Evolutionary conservation across 352 stramenopile genomes (phyloP).

Genomic region (Globisporangium canariense): DNA sequence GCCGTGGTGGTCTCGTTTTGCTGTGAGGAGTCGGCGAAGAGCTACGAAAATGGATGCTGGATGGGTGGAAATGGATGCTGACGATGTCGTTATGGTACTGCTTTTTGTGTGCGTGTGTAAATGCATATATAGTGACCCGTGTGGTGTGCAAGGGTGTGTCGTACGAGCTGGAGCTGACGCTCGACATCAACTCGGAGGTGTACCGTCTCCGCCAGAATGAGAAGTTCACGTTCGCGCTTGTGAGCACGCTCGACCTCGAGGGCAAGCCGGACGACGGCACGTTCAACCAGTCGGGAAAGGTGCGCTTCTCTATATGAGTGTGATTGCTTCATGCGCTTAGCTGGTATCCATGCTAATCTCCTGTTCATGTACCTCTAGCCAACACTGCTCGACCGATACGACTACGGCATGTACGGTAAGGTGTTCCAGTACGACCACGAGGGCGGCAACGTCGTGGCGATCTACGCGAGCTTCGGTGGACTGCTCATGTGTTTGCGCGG

Average conservation of each 20-base stretch:
- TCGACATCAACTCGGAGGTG: constrained; percentile 98
- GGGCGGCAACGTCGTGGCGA: constrained; percentile 90
- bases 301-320: constrained; percentile 20
- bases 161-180: constrained; percentile 96
- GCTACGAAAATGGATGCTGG: not conserved
- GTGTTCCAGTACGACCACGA: constrained; percentile 97
- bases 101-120: not conserved
- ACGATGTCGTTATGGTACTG: constrained; percentile 5
- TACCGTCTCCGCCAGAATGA: constrained; percentile 94
- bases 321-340: too few relatives aligned
- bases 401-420: constrained; percentile 99
- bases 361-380: constrained; percentile 28
- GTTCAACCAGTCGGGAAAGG: constrained; percentile 91
- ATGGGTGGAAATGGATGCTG: constrained; percentile 5
- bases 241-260: constrained; percentile 95
- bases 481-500: constrained; percentile 97
- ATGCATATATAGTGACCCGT: constrained; percentile 82
- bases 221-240: constrained; percentile 95
- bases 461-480: constrained; percentile 96
- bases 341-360: not conserved
- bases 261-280: constrained; percentile 94
- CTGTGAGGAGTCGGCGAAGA: not conserved
- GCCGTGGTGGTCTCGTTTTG: not conserved
- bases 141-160: constrained; percentile 95
- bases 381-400: constrained; percentile 96